phyloP scores from a whole-genome alignment of 2,329 filamentous ascomycete genomes.

The Ramularia endophylla region DNA sequence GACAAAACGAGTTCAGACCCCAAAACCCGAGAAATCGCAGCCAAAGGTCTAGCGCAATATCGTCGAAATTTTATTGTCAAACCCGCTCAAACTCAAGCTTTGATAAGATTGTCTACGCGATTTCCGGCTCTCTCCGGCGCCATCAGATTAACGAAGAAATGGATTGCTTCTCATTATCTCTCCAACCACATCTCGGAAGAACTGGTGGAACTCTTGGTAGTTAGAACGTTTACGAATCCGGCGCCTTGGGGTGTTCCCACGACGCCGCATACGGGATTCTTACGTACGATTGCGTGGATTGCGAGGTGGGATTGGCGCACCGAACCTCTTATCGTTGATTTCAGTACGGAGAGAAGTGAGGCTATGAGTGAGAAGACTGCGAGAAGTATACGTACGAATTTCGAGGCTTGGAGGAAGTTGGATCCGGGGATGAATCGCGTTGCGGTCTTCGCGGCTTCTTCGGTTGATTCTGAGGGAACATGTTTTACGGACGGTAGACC shows the following conservation, averaged over 20 bases:
- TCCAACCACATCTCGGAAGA: conserved; percentile 69
- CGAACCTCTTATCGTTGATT: conserved; percentile 75
- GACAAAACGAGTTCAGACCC: conserved; percentile 62
- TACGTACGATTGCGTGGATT: conserved; percentile 73
- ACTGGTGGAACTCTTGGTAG: conserved; percentile 75
- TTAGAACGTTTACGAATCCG: conserved; percentile 72
- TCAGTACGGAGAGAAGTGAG: conserved; percentile 32
- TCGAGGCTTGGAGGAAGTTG: conserved; percentile 79
- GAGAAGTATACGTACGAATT: conserved; percentile 58
- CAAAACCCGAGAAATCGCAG: conserved; percentile 61
- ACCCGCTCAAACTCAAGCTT: conserved; percentile 73
- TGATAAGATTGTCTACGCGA: conserved; percentile 73
- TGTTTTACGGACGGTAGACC: conserved; percentile 73
- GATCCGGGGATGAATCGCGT: conserved; percentile 84
- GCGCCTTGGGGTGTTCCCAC: conserved; percentile 75
- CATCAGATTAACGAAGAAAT: conserved; percentile 79
- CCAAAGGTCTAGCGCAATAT: conserved; percentile 62
- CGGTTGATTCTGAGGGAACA: conserved; percentile 68
- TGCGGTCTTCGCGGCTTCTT: conserved; percentile 74
- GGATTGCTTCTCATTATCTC: conserved; percentile 82
- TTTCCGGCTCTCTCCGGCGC: conserved; percentile 74
- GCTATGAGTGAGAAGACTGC: conserved; percentile 28
- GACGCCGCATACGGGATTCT: conserved; percentile 70
- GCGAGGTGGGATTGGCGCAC: conserved; percentile 88
- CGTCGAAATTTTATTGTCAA: conserved; percentile 64